These are phyloP conservation scores for Xylaria palmicola DNA, from an alignment of 495 filamentous ascomycete genomes.

Conservation along the genomic window DNA sequence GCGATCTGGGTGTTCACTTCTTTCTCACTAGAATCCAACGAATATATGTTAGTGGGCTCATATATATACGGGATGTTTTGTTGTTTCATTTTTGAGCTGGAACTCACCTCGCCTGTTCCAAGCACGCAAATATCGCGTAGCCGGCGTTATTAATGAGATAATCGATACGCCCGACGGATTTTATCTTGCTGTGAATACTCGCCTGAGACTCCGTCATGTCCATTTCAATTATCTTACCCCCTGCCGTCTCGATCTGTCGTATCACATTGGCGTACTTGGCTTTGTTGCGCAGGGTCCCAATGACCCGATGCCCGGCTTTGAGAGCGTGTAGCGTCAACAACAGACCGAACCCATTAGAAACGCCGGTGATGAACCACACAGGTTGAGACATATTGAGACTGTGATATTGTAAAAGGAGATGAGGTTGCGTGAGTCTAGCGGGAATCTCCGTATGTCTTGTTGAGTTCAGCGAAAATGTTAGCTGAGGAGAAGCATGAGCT, in stretches of 20 bases:
- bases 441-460: not conserved
- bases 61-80: not conserved
- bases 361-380: slow-evolving; percentile 53
- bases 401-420: not conserved
- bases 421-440: not conserved
- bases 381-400: slow-evolving; percentile 17
- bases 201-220: slow-evolving; percentile 36
- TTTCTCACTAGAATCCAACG: slow-evolving; percentile 21
- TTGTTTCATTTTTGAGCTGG: not conserved
- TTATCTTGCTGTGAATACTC: slow-evolving; percentile 37
- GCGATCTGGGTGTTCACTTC: slow-evolving; percentile 47
- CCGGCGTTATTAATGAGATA: slow-evolving; percentile 54
- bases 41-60: not conserved
- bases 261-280: slow-evolving; percentile 17
- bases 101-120: slow-evolving; percentile 42
- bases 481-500: too few relatives aligned
- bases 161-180: slow-evolving; percentile 45
- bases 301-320: slow-evolving; percentile 39
- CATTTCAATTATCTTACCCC: slow-evolving; percentile 36
- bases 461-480: too few relatives aligned
- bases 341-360: slow-evolving; percentile 53
- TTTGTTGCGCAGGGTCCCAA: slow-evolving; percentile 45
- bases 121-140: slow-evolving; percentile 38
- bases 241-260: slow-evolving; percentile 24
- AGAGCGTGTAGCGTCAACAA: slow-evolving; percentile 44